These are phyloP conservation scores for Sugiyamaella smithiae DNA, from an alignment of 805 yeast genomes.

Conservation along the genomic window DNA sequence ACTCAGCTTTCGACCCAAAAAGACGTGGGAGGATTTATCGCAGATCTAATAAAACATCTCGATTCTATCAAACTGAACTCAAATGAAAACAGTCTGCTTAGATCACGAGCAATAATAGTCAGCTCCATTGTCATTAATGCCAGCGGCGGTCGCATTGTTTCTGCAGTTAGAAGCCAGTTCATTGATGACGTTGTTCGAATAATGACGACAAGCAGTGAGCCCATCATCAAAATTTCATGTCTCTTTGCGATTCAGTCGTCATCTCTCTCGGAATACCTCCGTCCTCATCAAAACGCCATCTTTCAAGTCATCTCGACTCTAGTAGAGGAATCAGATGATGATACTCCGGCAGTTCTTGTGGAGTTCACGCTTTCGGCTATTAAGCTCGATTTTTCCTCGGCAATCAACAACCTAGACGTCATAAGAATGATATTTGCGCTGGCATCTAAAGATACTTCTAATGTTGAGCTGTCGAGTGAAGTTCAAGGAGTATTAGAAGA, in stretches of 20 bases:
- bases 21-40: neutral
- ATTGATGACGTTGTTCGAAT: slow-evolving; percentile 11
- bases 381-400: slow-evolving; percentile 38
- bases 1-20: neutral
- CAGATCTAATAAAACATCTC: neutral
- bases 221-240: slow-evolving; percentile 10
- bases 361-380: slow-evolving; percentile 66
- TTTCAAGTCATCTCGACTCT: slow-evolving; percentile 45
- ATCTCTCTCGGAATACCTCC: slow-evolving; percentile 23
- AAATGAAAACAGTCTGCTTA: neutral
- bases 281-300: slow-evolving; percentile 27
- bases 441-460: slow-evolving; percentile 71
- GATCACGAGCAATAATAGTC: slow-evolving; percentile 1
- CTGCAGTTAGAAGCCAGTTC: slow-evolving; percentile 17
- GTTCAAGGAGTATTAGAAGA: slow-evolving; percentile 66
- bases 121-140: slow-evolving; percentile 8
- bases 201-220: neutral
- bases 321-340: slow-evolving; percentile 67
- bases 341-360: slow-evolving; percentile 67
- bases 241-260: slow-evolving; percentile 17
- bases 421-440: slow-evolving; percentile 59
- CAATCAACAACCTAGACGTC: slow-evolving; percentile 32
- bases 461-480: slow-evolving; percentile 64
- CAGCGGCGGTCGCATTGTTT: slow-evolving; percentile 19
- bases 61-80: neutral